Base-by-base conservation (phyloP, 2,329 filamentous ascomycete genomes). In the Exophiala viscosa region DNA sequence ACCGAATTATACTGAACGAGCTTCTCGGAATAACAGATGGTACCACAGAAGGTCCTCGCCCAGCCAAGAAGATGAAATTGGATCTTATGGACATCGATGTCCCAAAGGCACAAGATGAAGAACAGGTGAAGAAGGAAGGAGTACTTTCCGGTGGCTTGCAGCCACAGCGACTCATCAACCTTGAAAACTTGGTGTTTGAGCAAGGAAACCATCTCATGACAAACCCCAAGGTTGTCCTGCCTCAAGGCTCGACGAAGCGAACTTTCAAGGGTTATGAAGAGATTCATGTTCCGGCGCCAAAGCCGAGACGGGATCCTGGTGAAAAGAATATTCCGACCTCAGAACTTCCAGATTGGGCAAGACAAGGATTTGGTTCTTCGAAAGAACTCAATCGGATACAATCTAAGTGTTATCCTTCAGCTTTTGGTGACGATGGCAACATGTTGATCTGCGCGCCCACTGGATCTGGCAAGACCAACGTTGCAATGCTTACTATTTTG, bases 171-270 rank as follows among this genome's bases (percentile, higher is more conserved):
- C 75, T 90, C 40, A 90, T 99, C 68, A 97, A 97, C 67, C 77
- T 99, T 46, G 92, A 99, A 52, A 97, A 97, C 64, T 82, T 99
- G 32, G 82, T 96, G 35, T 99, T 99, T 67, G 93, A 97, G 63
- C 92, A 97, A 71, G 93, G 93, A 48, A 99, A 97, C 65, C 93
- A 99, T 75, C 79, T 99, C 39, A 99, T 97, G 92, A 97, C 93
- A n/a, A 99, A 99, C 64, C 88, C 90, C 5, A 96, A 90, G 67
- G 93, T 99, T 42, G 87, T 88, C 58, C 79, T 99, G 15, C 93
- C 93, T 0, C 90, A 96, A 67, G 93, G 93, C 9, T 96, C 93
- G 2, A 96, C 89, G 0, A 96, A 97, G 70, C 83, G 90, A 43
- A 90, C 88, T 0, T 96, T 96, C 74, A 99, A 99, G 71, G 93